Base-by-base conservation (phyloP, 352 stramenopile species). In the Phytophthora melonis region DNA sequence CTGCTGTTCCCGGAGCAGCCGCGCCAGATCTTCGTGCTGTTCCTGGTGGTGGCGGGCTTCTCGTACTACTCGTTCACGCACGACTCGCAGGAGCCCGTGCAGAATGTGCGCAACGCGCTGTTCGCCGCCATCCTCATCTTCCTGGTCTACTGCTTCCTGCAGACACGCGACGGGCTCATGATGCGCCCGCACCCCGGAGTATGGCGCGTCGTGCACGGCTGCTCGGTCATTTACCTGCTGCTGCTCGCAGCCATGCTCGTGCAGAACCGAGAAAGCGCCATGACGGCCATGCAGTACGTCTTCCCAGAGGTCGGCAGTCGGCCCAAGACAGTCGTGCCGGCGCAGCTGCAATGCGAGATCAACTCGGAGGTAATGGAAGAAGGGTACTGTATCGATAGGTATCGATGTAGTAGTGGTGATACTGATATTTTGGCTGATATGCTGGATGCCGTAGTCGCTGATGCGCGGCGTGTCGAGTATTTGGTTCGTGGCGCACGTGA, bases 401-500 rank as follows among this genome's bases (percentile, higher is more conserved):
- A 43, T 18, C 3, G 23, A 23, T 39, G 3, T 14, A 7, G 58
- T 5, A 18, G 13, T 57, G 23, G 9, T 66, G 13, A 13, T 55
- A 27, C 30, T 32, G 45, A 59, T 41, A 58, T 59, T 10, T 47
- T 53, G n/a, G 23, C 23, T 25, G 23, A 25, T 25, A 25, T 25
- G 23, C 63, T 58, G 36, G 14, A 32, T 50, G 5, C 63, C 63
- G 63, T 58, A 90, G 73, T 86, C 79, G 39, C 39, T 95, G 25
- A 89, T 87, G 49, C 83, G 86, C 5, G 89, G 89, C 30, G 81
- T 95, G 25, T 88, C 87, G 39, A 94, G 86, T 36, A 94, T 95
- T 59, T 95, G 88, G 88, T 95, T 96, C 56, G 50, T 94, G n/a
- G 88, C 89, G 10, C 90, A 97, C 55, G 87, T 95, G 57, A 92